A percentile compares a stretch with the other conserved stretches of the same genome.
Evolutionary conservation across 2,329 filamentous ascomycete species (phyloP).

Genomic region (Colletotrichum plurivorum): DNA sequence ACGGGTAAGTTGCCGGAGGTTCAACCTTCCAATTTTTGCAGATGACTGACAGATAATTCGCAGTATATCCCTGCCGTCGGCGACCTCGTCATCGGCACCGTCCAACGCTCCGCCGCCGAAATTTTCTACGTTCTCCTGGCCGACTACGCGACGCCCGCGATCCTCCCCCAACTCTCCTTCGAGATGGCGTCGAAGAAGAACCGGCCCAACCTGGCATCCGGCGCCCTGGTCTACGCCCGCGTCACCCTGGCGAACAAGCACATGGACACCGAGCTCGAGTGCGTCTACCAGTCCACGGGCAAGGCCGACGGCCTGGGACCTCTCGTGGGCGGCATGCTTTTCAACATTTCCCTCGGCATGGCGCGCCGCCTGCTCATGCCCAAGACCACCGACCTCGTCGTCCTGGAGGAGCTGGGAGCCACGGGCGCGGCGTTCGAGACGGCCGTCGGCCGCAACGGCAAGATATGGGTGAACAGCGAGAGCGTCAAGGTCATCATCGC

Average conservation of each 20-base stretch:
- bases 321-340: conserved; percentile 88
- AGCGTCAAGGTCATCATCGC: conserved; percentile 79
- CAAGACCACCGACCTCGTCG: conserved; percentile 72
- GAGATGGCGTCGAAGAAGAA: conserved; percentile 95
- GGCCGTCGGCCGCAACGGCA: conserved; percentile 92
- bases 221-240: conserved; percentile 90
- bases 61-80: conserved; percentile 85
- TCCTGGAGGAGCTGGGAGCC: conserved; percentile 83
- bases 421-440: conserved; percentile 92
- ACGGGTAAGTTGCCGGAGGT: conserved; percentile 66
- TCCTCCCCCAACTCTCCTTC: conserved; percentile 91
- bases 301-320: conserved; percentile 91
- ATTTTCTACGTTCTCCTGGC: conserved; percentile 85
- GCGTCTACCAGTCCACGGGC: conserved; percentile 87
- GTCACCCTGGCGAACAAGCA: conserved; percentile 83
- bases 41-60: conserved; percentile 48
- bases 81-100: conserved; percentile 90
- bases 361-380: conserved; percentile 83
- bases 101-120: conserved; percentile 82
- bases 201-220: conserved; percentile 80
- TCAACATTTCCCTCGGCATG: conserved; percentile 83
- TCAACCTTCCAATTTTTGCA: background rate
- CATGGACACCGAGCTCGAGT: conserved; percentile 92
- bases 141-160: conserved; percentile 72
- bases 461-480: conserved; percentile 90